These are phyloP conservation scores for Albugo candida DNA, from an alignment of 352 stramenopile genomes.

Conservation along the genomic window DNA sequence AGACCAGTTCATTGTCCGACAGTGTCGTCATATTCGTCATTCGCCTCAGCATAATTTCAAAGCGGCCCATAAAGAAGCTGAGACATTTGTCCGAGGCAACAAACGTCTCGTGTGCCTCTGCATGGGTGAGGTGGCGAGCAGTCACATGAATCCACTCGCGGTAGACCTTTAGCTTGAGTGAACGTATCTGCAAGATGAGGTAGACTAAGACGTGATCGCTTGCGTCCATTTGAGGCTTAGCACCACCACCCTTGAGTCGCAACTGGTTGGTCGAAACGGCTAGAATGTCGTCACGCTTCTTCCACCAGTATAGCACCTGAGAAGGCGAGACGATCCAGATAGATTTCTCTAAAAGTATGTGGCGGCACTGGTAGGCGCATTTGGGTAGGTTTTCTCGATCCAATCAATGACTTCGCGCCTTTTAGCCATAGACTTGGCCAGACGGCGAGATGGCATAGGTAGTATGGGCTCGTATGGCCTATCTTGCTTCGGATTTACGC, in stretches of 20 bases:
- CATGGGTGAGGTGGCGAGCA: not conserved
- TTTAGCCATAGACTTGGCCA: not conserved
- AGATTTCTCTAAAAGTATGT: constrained; percentile 3
- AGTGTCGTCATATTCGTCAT: constrained; percentile 9
- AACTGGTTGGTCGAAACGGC: not conserved
- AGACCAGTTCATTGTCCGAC: constrained; percentile 3
- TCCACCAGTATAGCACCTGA: constrained; percentile 7
- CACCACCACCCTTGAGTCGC: constrained; percentile 2
- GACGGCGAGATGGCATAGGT: no score
- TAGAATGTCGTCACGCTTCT: constrained; percentile 6
- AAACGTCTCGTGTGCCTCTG: constrained; percentile 1
- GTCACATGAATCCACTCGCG: constrained; percentile 2
- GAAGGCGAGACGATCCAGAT: constrained; percentile 5
- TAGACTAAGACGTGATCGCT: constrained; percentile 7
- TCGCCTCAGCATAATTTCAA: constrained; percentile 2
- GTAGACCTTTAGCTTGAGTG: constrained; percentile 2
- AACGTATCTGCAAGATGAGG: constrained; percentile 1
- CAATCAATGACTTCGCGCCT: constrained; percentile 9
- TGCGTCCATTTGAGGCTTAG: constrained; percentile 4
- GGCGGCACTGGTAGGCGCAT: constrained; percentile 1
- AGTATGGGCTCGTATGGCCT: no score
- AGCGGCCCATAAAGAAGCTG: constrained; percentile 2
- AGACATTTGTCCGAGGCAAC: constrained; percentile 4
- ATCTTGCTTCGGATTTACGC: no score
- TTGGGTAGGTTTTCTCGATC: constrained; percentile 4